Base-by-base conservation (phyloP, 495 filamentous ascomycete genomes). In the Cudoniella acicularis region DNA sequence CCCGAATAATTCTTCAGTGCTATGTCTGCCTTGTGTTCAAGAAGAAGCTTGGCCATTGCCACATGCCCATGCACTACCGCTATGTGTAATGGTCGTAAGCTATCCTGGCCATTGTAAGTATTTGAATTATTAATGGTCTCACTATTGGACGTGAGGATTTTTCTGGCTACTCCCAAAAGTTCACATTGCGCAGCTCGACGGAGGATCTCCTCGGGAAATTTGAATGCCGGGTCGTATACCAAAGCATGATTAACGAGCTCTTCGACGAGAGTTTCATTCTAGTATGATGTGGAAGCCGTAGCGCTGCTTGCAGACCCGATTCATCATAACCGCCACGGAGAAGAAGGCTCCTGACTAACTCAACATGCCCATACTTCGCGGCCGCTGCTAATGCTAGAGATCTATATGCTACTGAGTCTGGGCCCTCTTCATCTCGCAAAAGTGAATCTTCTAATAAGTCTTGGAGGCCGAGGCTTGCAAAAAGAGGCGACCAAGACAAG, bases 381-480 rank as follows among this genome's bases (percentile, higher is more conserved):
- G 48, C 48, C 24, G 9, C 48, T 16, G 10, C 17, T 20, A 50
- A 3, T 26, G 48, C 48, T 21, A 20, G 9, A 22, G 48, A 10
- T 8, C 48, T 10, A 25, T 50, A 3, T 24, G 20, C 23, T 8
- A 24, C 18, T 4, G 43, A 21, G 17, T n/a, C 17, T 4, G 18
- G 11, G 6, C 8, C 6, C n/a, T 8, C 43, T 6, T 4, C 17
- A n/a, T 16, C 18, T 9, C 6, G 43, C 9, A n/a, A 21, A 9
- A 17, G 20, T 17, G 18, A 50, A 10, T n/a, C 20, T 17, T 17
- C 23, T 6, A 59, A 20, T 3, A 59, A 43, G 17, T 62, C 59
- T 4, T 62, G 46, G 22, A 65, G 43, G 9, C 54, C 63, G 11
- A 65, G 45, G 47, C 49, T 48, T 18, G 63, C 59, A 8, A 58